phyloP scores from a whole-genome alignment of 495 filamentous ascomycete species.

The Cercophora newfieldiana region DNA sequence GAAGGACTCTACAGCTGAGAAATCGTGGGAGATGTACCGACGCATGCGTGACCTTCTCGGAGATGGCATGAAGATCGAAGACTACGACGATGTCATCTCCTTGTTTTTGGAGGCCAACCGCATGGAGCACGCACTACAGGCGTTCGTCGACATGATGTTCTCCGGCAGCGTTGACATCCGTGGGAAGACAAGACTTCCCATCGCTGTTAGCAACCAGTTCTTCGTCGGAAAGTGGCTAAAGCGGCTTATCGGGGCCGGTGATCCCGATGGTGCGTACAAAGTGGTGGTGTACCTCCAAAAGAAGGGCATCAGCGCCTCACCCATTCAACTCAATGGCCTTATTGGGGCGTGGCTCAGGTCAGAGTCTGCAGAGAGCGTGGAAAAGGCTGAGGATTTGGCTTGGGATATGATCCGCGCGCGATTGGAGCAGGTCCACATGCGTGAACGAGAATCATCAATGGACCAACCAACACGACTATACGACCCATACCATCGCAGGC shows the following conservation, averaged over 20 bases:
- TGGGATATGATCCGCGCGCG: conserved; percentile 75
- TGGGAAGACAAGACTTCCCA: conserved; percentile 53
- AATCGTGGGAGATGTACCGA: conserved; percentile 69
- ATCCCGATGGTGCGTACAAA: conserved; percentile 65
- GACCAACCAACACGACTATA: conserved; percentile 13
- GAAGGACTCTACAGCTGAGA: conserved; percentile 38
- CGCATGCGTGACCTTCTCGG: conserved; percentile 60
- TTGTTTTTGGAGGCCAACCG: conserved; percentile 60
- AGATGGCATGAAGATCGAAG: conserved; percentile 64
- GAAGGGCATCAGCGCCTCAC: conserved; percentile 61
- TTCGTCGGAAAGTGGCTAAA: conserved; percentile 83
- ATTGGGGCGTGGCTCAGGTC: conserved; percentile 72
- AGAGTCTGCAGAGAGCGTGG: conserved; percentile 49
- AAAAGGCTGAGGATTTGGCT: conserved; percentile 68
- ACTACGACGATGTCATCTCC: conserved; percentile 70
- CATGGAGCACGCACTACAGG: conserved; percentile 64
- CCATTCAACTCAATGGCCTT: conserved; percentile 73
- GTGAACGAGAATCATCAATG: conserved; percentile 21
- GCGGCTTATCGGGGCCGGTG: conserved; percentile 70
- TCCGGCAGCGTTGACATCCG: conserved; percentile 50
- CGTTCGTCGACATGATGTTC: conserved; percentile 86
- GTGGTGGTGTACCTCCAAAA: conserved; percentile 69
- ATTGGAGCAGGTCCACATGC: conserved; percentile 54
- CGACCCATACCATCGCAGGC: conserved; percentile 21
- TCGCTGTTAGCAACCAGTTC: conserved; percentile 68